Evolutionary conservation across 2,329 filamentous ascomycete genomes (phyloP).

Genomic region (Piedraia hortae): DNA sequence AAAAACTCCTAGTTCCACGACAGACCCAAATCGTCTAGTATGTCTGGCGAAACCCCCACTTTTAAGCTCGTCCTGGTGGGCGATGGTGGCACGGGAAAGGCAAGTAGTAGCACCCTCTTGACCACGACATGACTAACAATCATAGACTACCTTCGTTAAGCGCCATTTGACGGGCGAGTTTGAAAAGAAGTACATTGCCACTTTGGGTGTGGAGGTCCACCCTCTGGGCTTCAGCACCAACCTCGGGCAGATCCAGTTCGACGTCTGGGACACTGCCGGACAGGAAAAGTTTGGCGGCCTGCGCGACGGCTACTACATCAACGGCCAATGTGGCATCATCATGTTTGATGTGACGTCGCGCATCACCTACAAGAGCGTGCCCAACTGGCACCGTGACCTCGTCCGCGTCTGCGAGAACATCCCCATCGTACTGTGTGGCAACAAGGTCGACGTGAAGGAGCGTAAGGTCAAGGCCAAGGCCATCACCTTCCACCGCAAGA

Average conservation of each 20-base stretch:
- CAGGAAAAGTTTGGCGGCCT: slow-evolving; percentile 99
- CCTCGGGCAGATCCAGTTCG: slow-evolving; percentile 89
- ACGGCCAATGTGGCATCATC: slow-evolving; percentile 99
- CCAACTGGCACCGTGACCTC: slow-evolving; percentile 99
- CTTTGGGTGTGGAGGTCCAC: slow-evolving; percentile 97
- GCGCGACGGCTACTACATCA: slow-evolving; percentile 99
- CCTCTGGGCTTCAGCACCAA: slow-evolving; percentile 96
- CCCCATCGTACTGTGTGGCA: slow-evolving; percentile 89
- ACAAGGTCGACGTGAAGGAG: slow-evolving; percentile 99
- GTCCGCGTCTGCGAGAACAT: slow-evolving; percentile 99
- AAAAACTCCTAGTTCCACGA: no score
- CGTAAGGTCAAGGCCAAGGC: slow-evolving; percentile 99
- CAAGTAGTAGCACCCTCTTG: slow-evolving; percentile 19
- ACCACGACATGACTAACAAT: neutral
- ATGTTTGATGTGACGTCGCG: slow-evolving; percentile 99
- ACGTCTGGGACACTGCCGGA: slow-evolving; percentile 96
- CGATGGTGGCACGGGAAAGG: slow-evolving; percentile 98
- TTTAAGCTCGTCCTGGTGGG: slow-evolving; percentile 99
- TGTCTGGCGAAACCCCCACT: slow-evolving; percentile 44
- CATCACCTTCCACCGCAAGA: slow-evolving; percentile 99
- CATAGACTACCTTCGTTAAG: slow-evolving; percentile 98
- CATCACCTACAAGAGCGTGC: slow-evolving; percentile 99
- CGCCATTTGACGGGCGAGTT: slow-evolving; percentile 99
- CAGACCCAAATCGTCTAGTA: no score
- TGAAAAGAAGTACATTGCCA: slow-evolving; percentile 99